Evolutionary conservation across 1,284 basidiomycete genomes (phyloP).

Genomic region (Bondarzewia mesenterica): DNA sequence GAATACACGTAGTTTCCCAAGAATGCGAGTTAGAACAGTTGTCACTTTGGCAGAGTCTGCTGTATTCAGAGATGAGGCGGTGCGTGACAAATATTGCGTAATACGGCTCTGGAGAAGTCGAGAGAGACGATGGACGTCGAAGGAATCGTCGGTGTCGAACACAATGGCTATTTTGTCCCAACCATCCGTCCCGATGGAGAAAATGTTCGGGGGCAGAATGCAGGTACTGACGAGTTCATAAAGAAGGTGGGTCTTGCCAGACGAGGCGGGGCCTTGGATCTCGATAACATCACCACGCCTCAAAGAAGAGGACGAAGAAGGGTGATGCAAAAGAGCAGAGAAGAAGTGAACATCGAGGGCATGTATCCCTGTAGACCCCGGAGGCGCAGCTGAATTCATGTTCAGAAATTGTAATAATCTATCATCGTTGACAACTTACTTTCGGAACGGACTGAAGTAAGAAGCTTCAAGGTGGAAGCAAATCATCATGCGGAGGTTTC

Average conservation of each 20-base stretch:
- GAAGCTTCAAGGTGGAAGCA: not conserved
- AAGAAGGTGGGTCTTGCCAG: slow-evolving; percentile 69
- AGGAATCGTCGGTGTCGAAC: slow-evolving; percentile 61
- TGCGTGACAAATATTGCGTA: not conserved
- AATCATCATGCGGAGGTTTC: not conserved
- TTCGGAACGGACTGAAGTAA: not conserved
- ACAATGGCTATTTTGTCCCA: slow-evolving; percentile 58
- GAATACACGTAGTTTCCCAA: slow-evolving; percentile 57
- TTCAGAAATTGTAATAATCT: slow-evolving; percentile 4
- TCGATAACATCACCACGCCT: slow-evolving; percentile 58
- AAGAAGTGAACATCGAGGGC: slow-evolving; percentile 23
- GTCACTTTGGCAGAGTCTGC: not conserved
- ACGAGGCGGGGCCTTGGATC: slow-evolving; percentile 63
- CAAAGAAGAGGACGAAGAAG: slow-evolving; percentile 20
- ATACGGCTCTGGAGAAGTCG: slow-evolving; percentile 32
- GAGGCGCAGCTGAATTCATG: slow-evolving; percentile 17
- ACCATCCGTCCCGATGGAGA: slow-evolving; percentile 32
- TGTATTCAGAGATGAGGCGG: slow-evolving; percentile 13
- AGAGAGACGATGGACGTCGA: slow-evolving; percentile 47
- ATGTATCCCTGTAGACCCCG: slow-evolving; percentile 22
- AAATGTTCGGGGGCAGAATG: slow-evolving; percentile 36
- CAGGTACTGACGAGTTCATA: slow-evolving; percentile 58
- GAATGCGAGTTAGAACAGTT: slow-evolving; percentile 21
- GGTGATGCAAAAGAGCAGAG: not conserved
- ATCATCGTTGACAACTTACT: slow-evolving; percentile 2